Evolutionary conservation across 257 asterid species (phyloP).

Genomic region (Solanum virginianum): DNA sequence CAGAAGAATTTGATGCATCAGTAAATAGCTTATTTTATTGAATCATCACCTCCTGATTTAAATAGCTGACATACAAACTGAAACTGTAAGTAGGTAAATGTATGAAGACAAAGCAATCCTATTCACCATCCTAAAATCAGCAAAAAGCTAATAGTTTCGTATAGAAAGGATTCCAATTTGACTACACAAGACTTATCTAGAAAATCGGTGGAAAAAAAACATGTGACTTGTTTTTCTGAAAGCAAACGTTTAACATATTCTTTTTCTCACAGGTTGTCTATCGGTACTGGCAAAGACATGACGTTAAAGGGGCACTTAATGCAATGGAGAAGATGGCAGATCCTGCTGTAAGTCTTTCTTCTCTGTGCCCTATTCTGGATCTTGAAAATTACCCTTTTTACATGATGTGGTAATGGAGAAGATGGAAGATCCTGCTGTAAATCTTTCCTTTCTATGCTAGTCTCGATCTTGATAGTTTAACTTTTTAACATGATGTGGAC

Average conservation of each 20-base stretch:
- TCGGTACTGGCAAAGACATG: conserved; percentile 75
- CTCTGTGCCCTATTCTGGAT: not conserved
- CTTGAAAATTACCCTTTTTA: not conserved
- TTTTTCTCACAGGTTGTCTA: conserved; percentile 48
- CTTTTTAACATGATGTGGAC: not conserved
- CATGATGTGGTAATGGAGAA: conserved; percentile 29
- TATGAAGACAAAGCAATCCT: not conserved
- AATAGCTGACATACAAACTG: not conserved
- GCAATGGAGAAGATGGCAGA: conserved; percentile 73
- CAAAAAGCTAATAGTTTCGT: not conserved
- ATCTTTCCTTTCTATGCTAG: not conserved
- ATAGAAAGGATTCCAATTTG: not conserved
- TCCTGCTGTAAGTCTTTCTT: conserved; percentile 41
- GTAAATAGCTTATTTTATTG: not conserved
- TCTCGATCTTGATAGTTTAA: not conserved
- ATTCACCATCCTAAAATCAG: not conserved
- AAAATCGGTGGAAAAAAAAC: not conserved
- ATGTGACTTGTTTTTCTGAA: not conserved
- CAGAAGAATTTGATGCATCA: not conserved
- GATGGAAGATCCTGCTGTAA: conserved; percentile 77
- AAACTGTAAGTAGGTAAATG: not conserved
- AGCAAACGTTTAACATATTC: not conserved
- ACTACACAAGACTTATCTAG: not conserved
- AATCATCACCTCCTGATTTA: not conserved
- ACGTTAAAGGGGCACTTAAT: conserved; percentile 72